Base-by-base conservation (phyloP, 192 early-diverging fungal species). In the Podila clonocystis region DNA sequence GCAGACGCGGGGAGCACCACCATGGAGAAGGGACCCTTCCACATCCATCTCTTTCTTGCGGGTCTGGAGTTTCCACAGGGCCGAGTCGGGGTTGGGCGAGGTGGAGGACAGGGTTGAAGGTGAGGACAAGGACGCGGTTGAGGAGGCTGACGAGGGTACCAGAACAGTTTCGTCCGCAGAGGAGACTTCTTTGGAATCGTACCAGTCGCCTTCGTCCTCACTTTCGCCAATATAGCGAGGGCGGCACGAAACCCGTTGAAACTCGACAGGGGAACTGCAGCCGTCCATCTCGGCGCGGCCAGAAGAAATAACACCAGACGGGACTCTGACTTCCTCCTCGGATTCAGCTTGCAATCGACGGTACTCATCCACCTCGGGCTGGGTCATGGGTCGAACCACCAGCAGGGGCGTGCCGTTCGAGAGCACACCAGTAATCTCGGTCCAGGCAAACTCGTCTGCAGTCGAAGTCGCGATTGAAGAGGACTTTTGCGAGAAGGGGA, bases 361-460 rank as follows among this genome's bases (percentile, higher is more conserved):
- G 52, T 55, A 55, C 52, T 61, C 59, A 4, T 61, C 28, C 59
- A 61, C 30, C 30, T 61, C 59, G 11, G 59, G 30, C 30, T 31
- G 26, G 59, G 59, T 61, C 59, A 61, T 28, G 28, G 59, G 59
- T 7, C 59, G 59, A 26, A 61, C 59, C 5, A 61, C 59, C 6
- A 61, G 30, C 22, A 33, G 12, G 12, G 59, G 59, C 5, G 28
- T 61, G 11, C 59, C 59, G 19, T 33, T 61, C 28, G 59, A 61
- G 59, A 61, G 59, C 30, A 61, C 59, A 15, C 59, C 59, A 11
- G 59, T 61, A 19, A 61, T 26, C 30, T 61, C 59, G 11, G 59
- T 61, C 59, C 59, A 61, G 26, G 59, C 59, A 61, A 31, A 61
- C 30, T 33, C 28, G 59, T 17, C 59, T 0, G 26, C 55, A 55